Percentiles rank a stretch among this genome's conserved stretches.
phyloP scores from a whole-genome alignment of 331 rosid species.

The Rhamnella rubrinervis region DNA sequence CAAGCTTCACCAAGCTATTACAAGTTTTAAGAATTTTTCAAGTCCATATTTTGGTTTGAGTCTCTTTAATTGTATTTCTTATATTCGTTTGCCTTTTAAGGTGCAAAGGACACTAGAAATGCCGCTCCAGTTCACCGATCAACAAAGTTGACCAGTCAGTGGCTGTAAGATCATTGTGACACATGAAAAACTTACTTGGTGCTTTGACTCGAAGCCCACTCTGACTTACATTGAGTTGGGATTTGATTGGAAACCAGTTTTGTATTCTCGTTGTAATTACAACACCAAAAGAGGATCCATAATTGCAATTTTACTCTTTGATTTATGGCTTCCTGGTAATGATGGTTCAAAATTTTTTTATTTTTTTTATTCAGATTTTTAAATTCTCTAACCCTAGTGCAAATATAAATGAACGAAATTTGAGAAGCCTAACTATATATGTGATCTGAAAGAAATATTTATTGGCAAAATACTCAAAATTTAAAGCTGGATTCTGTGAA shows the following conservation, averaged over 20 bases:
- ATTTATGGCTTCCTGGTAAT: no score
- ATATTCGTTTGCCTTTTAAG: constrained; percentile 30
- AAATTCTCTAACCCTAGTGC: no score
- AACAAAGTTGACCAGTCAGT: constrained; percentile 41
- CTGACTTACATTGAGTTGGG: neutral
- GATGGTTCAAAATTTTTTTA: no score
- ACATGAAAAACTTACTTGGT: constrained; percentile 16
- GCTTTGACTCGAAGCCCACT: constrained; percentile 65
- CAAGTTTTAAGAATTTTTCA: neutral
- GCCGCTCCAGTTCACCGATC: constrained; percentile 57
- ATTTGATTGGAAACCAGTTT: no score
- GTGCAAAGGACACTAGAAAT: constrained; percentile 51
- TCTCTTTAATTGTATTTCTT: no score
- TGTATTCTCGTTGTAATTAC: no score
- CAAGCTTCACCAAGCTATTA: neutral
- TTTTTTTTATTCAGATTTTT: no score
- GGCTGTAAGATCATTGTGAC: constrained; percentile 35
- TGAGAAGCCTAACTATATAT: no score
- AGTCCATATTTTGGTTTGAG: constrained; percentile 5
- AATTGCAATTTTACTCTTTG: no score
- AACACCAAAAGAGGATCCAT: no score
- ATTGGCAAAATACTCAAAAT: neutral
- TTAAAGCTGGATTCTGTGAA: no score
- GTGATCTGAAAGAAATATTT: neutral
- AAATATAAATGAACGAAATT: no score